phyloP scores from a whole-genome alignment of 106 monocot species.

The Posidonia australis region DNA sequence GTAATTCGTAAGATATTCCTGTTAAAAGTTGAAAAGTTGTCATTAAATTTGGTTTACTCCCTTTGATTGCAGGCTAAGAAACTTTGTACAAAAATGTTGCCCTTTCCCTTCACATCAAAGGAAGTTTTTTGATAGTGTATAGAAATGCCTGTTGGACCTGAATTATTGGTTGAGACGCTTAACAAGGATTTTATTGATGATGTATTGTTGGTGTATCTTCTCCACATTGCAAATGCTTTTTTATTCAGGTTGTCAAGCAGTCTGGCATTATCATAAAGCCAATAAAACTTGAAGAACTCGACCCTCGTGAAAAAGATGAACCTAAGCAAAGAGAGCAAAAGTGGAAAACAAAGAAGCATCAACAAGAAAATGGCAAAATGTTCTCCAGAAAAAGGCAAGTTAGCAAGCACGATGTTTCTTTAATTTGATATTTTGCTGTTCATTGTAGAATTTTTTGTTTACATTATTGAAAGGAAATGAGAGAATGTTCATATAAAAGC shows the following conservation, averaged over 20 bases:
- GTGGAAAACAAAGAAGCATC: conserved; percentile 1
- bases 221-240: too few species aligned
- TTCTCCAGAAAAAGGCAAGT: conserved; percentile 3
- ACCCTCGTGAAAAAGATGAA: conserved; percentile 10
- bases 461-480: too few species aligned
- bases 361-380: neutral
- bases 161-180: conserved; percentile 57
- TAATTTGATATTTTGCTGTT: neutral
- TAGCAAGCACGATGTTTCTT: neutral
- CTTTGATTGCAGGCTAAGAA: conserved; percentile 58
- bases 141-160: conserved; percentile 88
- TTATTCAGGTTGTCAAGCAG: conserved; percentile 19
- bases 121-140: conserved; percentile 74
- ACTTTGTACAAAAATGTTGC: conserved; percentile 45
- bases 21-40: neutral
- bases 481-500: too few species aligned
- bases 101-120: conserved; percentile 70
- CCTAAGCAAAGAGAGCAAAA: neutral
- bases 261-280: conserved; percentile 20
- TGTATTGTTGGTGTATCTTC: too few species aligned
- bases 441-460: too few species aligned
- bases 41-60: neutral
- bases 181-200: too few species aligned
- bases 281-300: conserved; percentile 16
- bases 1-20: too few species aligned